phyloP scores from a whole-genome alignment of 140 eudicot species.

The Senecio squalidus region DNA sequence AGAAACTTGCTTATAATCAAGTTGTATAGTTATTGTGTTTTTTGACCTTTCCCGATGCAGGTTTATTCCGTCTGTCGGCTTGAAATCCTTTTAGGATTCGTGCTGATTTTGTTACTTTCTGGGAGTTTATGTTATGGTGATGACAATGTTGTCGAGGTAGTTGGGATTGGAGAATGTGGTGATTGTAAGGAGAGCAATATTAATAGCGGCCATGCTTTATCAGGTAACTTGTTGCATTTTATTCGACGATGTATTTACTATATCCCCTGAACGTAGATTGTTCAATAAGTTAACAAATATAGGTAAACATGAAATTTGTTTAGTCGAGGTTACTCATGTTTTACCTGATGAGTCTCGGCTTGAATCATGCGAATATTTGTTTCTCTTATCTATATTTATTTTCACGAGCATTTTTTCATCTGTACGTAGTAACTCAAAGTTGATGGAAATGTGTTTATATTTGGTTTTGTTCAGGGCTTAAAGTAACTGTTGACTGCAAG shows the following conservation, averaged over 20 bases:
- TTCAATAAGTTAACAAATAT: background rate
- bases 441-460: background rate
- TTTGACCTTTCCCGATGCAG: conserved; percentile 44
- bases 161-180: conserved; percentile 67
- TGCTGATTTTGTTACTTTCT: conserved; percentile 33
- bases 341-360: no score
- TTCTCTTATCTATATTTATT: no score
- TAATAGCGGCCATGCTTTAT: conserved; percentile 52
- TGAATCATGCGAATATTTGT: no score
- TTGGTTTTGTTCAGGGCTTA: conserved; percentile 53
- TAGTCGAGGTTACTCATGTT: no score
- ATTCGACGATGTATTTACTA: background rate
- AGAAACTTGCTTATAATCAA: conserved; percentile 5
- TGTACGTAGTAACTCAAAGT: background rate
- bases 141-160: conserved; percentile 52
- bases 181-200: conserved; percentile 64
- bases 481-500: conserved; percentile 78
- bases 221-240: conserved; percentile 37
- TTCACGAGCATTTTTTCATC: conserved; percentile 6
- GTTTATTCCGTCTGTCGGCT: conserved; percentile 25
- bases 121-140: conserved; percentile 40
- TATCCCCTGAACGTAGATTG: background rate
- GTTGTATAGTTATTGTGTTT: conserved; percentile 2
- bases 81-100: conserved; percentile 41
- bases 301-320: background rate